Percentiles rank a stretch among this genome's conserved stretches.
These are phyloP conservation scores for Anaeromyces robustus DNA, from an alignment of 192 early-diverging fungal species.

Conservation along the genomic window DNA sequence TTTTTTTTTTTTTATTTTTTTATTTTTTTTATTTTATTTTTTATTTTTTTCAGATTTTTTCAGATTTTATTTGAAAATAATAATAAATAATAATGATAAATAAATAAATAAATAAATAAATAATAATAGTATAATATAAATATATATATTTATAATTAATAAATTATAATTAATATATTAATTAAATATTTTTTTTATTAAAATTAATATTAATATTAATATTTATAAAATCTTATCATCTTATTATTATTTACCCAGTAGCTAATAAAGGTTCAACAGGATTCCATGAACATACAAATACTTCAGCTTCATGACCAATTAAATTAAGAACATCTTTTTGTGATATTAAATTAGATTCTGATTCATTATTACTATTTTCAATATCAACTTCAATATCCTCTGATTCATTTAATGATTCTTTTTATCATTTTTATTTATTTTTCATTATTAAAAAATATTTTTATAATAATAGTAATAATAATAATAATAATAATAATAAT, in stretches of 20 bases:
- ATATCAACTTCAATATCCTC: not conserved
- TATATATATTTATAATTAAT: conserved; percentile 4
- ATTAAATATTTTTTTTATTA: not conserved
- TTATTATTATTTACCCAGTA: too few species aligned
- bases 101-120: not conserved
- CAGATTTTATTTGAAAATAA: too few species aligned
- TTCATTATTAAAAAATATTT: too few species aligned
- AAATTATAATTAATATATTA: conserved; percentile 6
- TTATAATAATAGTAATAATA: too few species aligned
- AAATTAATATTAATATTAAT: too few species aligned
- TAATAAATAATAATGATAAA: not conserved
- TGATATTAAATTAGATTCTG: not conserved
- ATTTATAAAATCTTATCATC: too few species aligned
- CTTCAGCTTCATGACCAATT: not conserved
- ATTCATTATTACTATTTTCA: not conserved
- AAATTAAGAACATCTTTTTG: not conserved
- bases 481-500: too few species aligned
- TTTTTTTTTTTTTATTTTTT: not conserved
- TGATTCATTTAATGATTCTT: not conserved
- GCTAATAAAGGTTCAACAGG: not conserved
- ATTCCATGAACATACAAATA: not conserved
- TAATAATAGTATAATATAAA: conserved; percentile 3
- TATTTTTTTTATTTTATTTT: not conserved
- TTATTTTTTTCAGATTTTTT: too few species aligned
- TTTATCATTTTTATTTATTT: too few species aligned